These are phyloP conservation scores for Aureobasidium sp. DNA, from an alignment of 2,329 filamentous ascomycete genomes.

Conservation along the genomic window DNA sequence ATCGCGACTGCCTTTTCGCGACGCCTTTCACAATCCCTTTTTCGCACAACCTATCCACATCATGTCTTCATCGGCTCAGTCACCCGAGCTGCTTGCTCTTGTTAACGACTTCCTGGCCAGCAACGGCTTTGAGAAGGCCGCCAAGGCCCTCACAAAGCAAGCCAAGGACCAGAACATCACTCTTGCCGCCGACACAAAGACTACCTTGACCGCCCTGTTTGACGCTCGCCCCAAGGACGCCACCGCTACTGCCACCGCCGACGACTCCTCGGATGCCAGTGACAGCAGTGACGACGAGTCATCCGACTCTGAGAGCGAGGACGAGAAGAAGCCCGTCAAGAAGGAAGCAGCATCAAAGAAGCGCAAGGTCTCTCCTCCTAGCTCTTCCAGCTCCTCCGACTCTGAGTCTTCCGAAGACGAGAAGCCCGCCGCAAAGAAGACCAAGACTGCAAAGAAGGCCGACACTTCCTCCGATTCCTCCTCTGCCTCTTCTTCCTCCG, in stretches of 20 bases:
- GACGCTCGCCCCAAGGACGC: slow-evolving; percentile 19
- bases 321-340: slow-evolving; percentile 14
- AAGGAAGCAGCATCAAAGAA: slow-evolving; percentile 3
- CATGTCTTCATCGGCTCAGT: slow-evolving; percentile 6
- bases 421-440: slow-evolving; percentile 24
- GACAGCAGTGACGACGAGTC: slow-evolving; percentile 13
- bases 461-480: slow-evolving; percentile 16
- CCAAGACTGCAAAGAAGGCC: slow-evolving; percentile 17
- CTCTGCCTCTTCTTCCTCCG: slow-evolving; percentile 9
- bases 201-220: slow-evolving; percentile 20
- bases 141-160: slow-evolving; percentile 24
- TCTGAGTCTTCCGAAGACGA: slow-evolving; percentile 15
- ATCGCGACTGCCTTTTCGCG: slow-evolving; percentile 5
- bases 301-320: slow-evolving; percentile 14
- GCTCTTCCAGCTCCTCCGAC: neutral
- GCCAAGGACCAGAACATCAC: slow-evolving; percentile 23
- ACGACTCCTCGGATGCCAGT: slow-evolving; percentile 13
- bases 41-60: neutral
- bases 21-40: neutral
- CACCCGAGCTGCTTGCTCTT: slow-evolving; percentile 13
- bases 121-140: slow-evolving; percentile 25
- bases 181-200: slow-evolving; percentile 18
- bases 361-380: slow-evolving; percentile 15
- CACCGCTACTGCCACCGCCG: slow-evolving; percentile 14
- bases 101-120: slow-evolving; percentile 22